phyloP scores from a whole-genome alignment of 2,329 filamentous ascomycete genomes.

The Clarireedia sp. region DNA sequence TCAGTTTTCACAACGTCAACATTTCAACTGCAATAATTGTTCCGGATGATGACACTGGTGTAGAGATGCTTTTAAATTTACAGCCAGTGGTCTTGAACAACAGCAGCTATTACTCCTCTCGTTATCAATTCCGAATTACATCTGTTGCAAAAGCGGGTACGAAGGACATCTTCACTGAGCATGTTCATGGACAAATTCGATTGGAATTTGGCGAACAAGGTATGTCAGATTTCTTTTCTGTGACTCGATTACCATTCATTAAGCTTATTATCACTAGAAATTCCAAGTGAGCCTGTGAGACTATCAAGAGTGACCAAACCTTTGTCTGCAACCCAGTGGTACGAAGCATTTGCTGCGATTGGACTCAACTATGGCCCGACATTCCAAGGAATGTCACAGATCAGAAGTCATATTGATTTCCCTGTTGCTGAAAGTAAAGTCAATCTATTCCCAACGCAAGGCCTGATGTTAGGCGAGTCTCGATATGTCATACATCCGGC shows the following conservation, averaged over 20 bases:
- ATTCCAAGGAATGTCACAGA: slow-evolving; percentile 29
- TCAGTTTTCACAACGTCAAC: background rate
- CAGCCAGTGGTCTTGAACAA: background rate
- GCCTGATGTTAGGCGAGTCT: slow-evolving; percentile 14
- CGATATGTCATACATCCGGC: slow-evolving; percentile 48
- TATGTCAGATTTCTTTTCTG: no score
- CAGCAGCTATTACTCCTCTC: no score
- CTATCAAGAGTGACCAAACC: no score
- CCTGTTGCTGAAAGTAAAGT: slow-evolving; percentile 16
- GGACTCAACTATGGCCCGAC: slow-evolving; percentile 42
- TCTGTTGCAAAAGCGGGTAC: background rate
- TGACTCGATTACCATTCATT: no score
- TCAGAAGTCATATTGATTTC: background rate
- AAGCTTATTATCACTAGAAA: no score
- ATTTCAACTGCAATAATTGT: background rate
- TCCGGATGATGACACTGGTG: background rate
- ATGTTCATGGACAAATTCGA: no score
- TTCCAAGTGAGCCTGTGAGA: no score
- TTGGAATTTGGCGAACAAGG: no score
- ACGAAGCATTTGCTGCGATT: slow-evolving; percentile 14
- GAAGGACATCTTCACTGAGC: no score
- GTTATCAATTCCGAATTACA: background rate
- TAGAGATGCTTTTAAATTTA: background rate
- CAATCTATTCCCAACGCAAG: slow-evolving; percentile 21
- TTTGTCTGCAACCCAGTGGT: background rate